phyloP scores from a whole-genome alignment of 371 early-diverging fungal genomes.

The Entomophthora muscae region DNA sequence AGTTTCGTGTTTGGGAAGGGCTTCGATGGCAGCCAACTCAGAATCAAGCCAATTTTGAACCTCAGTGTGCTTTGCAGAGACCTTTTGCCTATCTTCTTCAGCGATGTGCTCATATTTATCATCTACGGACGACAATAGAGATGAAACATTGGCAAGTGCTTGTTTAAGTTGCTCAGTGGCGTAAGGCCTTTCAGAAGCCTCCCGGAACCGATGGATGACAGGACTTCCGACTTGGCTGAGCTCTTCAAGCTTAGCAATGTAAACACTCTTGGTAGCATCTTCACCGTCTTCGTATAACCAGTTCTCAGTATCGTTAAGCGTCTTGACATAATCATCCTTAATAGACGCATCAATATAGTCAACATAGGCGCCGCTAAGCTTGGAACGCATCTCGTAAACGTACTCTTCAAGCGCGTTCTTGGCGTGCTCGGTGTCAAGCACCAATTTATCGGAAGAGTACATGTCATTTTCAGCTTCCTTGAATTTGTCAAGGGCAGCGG shows the following conservation, averaged over 20 bases:
- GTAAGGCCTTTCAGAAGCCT: conserved; percentile 67
- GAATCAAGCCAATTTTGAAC: conserved; percentile 80
- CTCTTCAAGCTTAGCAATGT: conserved; percentile 57
- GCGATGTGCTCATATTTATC: conserved; percentile 79
- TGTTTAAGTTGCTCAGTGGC: conserved; percentile 68
- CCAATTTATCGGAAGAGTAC: conserved; percentile 67
- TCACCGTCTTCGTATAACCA: conserved; percentile 97
- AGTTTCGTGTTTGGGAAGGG: conserved; percentile 48
- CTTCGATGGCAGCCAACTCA: conserved; percentile 51
- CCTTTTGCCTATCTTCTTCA: conserved; percentile 63
- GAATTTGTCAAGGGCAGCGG: conserved; percentile 34
- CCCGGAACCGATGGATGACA: conserved; percentile 58
- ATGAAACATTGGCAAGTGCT: conserved; percentile 42
- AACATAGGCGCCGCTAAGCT: conserved; percentile 54
- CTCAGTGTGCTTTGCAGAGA: conserved; percentile 51
- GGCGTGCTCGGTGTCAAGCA: conserved; percentile 81
- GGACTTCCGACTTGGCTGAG: conserved; percentile 75
- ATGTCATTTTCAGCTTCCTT: conserved; percentile 70
- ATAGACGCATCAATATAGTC: conserved; percentile 54
- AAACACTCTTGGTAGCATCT: conserved; percentile 76
- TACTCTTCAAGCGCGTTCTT: conserved; percentile 95
- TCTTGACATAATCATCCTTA: conserved; percentile 44
- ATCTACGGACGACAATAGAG: conserved; percentile 53
- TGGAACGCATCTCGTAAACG: conserved; percentile 88
- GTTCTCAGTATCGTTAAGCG: conserved; percentile 70